Evolutionary conservation across 768 basidiomycete species (phyloP).

Genomic region (Suillus lakei): DNA sequence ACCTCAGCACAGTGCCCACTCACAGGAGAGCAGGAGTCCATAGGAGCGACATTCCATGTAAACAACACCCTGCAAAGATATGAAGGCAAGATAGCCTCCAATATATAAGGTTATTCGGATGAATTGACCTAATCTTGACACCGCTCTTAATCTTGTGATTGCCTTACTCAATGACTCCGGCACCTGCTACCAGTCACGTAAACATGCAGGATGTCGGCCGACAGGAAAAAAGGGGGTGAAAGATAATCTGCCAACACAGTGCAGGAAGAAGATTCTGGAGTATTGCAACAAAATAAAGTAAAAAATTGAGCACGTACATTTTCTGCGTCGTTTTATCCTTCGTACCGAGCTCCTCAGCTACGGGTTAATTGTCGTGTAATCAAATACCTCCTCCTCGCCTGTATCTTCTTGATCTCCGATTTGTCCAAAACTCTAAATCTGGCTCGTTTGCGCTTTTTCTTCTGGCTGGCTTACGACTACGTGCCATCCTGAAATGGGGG

Average conservation of each 20-base stretch:
- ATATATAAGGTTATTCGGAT: background rate
- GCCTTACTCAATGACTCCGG: constrained; percentile 46
- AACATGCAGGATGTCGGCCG: constrained; percentile 1
- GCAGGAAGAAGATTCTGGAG: no score
- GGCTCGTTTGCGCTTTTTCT: no score
- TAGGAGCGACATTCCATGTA: background rate
- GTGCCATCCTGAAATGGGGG: no score
- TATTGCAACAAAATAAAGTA: no score
- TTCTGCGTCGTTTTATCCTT: constrained; percentile 57
- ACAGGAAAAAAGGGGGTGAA: constrained; percentile 4
- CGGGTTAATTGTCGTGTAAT: constrained; percentile 71
- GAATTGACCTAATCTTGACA: constrained; percentile 54
- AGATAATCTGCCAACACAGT: no score
- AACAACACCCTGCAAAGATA: background rate
- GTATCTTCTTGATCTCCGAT: constrained; percentile 23
- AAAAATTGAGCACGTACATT: no score
- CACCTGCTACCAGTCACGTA: constrained; percentile 33
- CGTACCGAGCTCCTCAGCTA: constrained; percentile 33
- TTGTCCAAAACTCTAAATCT: constrained; percentile 16
- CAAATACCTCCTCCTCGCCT: constrained; percentile 54
- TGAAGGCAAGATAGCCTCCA: background rate
- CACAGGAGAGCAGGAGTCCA: background rate
- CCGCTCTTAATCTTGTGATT: constrained; percentile 69
- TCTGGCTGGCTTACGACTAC: no score
- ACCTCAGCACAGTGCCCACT: background rate